A percentile compares a stretch with the other conserved stretches of the same genome.
Conservation (phyloP, 345 rosid genomes). For the Rubroshorea leprosula region DNA sequence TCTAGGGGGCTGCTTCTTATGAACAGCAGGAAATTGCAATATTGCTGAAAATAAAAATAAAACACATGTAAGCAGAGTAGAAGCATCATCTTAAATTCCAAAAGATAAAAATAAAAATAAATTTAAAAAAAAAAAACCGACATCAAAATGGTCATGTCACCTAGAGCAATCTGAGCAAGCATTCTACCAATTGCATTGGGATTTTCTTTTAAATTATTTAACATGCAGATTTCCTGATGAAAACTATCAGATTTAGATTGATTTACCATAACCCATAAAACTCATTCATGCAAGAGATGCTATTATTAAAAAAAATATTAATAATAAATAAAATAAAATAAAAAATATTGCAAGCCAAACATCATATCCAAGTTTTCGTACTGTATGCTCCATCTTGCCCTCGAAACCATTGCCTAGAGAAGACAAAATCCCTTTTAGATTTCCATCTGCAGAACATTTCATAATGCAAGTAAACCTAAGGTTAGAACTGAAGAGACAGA, state of each 20-base stretch:
- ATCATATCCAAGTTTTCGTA: slow-evolving; percentile 32
- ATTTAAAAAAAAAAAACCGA: too few relatives aligned
- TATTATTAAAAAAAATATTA: too few relatives aligned
- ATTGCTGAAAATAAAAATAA: slow-evolving; percentile 53
- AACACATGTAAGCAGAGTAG: slow-evolving; percentile 14
- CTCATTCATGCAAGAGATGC: too few relatives aligned
- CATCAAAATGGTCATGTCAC: not conserved
- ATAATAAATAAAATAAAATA: too few relatives aligned
- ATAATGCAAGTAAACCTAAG: slow-evolving; percentile 12
- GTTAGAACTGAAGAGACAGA: not conserved
- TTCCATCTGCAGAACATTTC: slow-evolving; percentile 68
- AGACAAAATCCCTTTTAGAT: slow-evolving; percentile 84
- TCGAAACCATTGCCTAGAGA: slow-evolving; percentile 95
- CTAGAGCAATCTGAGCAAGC: not conserved
- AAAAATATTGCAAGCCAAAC: not conserved
- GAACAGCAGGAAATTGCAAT: slow-evolving; percentile 76
- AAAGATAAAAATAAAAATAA: too few relatives aligned
- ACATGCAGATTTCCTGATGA: too few relatives aligned
- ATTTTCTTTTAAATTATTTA: not conserved
- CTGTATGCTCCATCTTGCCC: slow-evolving; percentile 97
- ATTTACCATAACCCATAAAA: too few relatives aligned
- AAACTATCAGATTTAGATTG: too few relatives aligned
- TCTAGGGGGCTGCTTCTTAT: slow-evolving; percentile 68
- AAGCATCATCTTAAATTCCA: slow-evolving; percentile 12
- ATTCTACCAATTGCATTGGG: too few relatives aligned